Conservation (phyloP, 2,329 filamentous ascomycete genomes). For the Fusarium sp. region DNA sequence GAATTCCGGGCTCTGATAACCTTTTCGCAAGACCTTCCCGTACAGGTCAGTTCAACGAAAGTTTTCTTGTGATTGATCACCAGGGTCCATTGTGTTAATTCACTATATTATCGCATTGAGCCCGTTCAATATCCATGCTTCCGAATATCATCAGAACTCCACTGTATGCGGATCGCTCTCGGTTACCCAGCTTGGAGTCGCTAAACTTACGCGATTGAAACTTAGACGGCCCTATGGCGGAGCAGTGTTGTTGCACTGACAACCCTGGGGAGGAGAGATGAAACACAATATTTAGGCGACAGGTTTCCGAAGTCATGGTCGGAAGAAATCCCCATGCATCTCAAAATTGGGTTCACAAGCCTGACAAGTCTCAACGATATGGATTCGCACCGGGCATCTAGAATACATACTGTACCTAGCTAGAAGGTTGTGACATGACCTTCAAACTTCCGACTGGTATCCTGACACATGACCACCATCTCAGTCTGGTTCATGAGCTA, state of each 20-base stretch:
- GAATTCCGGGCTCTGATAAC: conserved; percentile 23
- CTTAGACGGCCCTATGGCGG: conserved; percentile 12
- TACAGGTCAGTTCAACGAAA: conserved; percentile 18
- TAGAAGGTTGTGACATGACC: conserved; percentile 10
- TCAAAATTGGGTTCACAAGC: background rate
- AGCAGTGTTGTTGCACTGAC: conserved; percentile 5
- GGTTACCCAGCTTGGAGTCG: conserved; percentile 12
- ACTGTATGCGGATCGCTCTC: conserved; percentile 21
- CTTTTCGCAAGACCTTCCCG: conserved; percentile 26
- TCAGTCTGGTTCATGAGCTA: conserved; percentile 1
- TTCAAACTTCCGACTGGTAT: conserved; percentile 2
- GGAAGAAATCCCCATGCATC: background rate
- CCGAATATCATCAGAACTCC: background rate
- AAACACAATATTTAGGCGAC: conserved; percentile 28
- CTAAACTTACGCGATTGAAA: conserved; percentile 17
- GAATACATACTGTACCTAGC: conserved; percentile 1
- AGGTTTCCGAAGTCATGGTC: conserved; percentile 1
- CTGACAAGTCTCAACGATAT: background rate
- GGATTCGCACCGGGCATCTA: background rate
- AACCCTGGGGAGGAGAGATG: conserved; percentile 14
- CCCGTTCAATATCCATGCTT: background rate
- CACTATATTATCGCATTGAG: conserved; percentile 5
- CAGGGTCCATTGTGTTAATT: conserved; percentile 2
- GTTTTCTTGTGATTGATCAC: conserved; percentile 14
- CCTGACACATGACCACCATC: background rate